Evolutionary conservation across 768 basidiomycete genomes (phyloP), one percentile per base, ranked within the genome.

Genomic region (Lentinus tigrinus): DNA sequence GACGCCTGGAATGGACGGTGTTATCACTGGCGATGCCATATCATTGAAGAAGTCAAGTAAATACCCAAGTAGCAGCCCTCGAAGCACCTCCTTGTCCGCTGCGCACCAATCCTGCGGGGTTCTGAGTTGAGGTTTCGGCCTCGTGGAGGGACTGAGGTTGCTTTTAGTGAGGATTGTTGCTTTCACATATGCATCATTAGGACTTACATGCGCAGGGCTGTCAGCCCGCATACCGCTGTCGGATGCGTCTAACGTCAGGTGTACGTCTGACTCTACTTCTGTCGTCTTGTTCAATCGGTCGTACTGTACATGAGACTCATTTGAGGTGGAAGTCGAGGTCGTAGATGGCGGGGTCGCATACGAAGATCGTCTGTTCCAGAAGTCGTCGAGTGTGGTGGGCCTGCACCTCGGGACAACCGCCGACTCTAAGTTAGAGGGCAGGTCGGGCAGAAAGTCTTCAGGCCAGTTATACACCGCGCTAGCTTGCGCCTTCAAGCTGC

Each of bases 401-500:
- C 24, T 46, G 43, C 43, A 9, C 7, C 21, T 8, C 10, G n/a
- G 14, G 23, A 27, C 24, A 3, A 24, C 17, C 6, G 31, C 34
- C n/a, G 13, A n/a, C 8, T 26, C 27, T 31, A 31, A 16, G 23
- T 38, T 21, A 1, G 52, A 28, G 23, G 52, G 47, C 9, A 44
- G 42, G 2, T 39, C 56, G 0, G 64, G 56, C 7, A 82, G 63
- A 39, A 81, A 64, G 28, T 76, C 75, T 19, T 65, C 62, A 34
- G 70, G 70, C 82, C 83, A 87, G 55, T 84, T 81, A 27, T 85
- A 65, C 38, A 77, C 76, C 5, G 74, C 65, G 0, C 84, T 81
- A 0, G 85, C 85, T 51, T 86, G 85, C 21, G 74, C 74, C 56
- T 77, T 82, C 37, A 88, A 72, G 60, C 77, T 81, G 17, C 69